Evolutionary conservation across 768 basidiomycete genomes (phyloP), one percentile per base, ranked within the genome.

Genomic region (Hygrophoropsis aurantiaca): DNA sequence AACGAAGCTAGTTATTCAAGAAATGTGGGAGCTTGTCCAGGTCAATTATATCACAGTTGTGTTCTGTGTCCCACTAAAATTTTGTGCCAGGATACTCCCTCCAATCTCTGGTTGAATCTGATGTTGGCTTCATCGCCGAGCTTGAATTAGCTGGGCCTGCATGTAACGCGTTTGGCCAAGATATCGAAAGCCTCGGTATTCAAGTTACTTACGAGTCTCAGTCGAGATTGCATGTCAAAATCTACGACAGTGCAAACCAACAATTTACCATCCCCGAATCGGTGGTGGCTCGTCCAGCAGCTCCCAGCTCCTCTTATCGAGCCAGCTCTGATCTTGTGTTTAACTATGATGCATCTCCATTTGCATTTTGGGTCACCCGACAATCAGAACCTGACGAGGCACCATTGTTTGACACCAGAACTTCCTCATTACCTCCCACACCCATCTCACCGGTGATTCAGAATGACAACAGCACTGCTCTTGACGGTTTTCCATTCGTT

Each of bases 361-460:
- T 87, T 60, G 78, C 80, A 0, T 87, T 87, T 60, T 87, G 85
- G 85, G 80, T 87, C 46, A 84, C 82, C 3, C 78, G 85, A 21
- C 75, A 79, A 11, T 75, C 77, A 6, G 70, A 77, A 16, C 79
- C 78, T 3, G 60, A 72, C 32, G 74, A 68, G 4, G 49, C 55
- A 16, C 82, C 78, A 35, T 58, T 87, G 11, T 87, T 87, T 52
- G 85, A 87, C 54, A 87, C 85, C 1, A 75, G 85, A 26, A 56
- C 72, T 13, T 58, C 72, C 0, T 84, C 81, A 1, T 68, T 87
- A 15, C 83, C 84, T 0, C 50, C 68, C 4, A 74, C 81, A 4
- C 77, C 80, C 2, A 77, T 78, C 23, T 64, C 75, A 13, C 74
- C 82, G 16, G 62, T 76, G 11, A 74, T 77, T 23, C 38, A 70